phyloP scores from a whole-genome alignment of 805 yeast genomes.

The Candida pseudofarinosa region DNA sequence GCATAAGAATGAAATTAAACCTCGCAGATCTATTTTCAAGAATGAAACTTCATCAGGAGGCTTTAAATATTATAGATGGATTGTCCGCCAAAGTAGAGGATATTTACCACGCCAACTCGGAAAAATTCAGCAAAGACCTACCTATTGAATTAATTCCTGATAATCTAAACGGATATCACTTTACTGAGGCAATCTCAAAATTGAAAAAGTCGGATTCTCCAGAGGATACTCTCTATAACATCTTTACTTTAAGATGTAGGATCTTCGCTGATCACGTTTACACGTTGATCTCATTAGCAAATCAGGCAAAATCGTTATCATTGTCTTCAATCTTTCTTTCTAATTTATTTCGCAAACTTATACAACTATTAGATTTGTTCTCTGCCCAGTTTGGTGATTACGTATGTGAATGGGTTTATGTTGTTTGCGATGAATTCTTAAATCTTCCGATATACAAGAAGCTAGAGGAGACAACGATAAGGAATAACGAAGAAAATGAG shows the following conservation, averaged over 20 bases:
- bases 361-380: slow-evolving; percentile 40
- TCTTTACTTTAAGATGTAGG: slow-evolving; percentile 24
- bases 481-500: slow-evolving; percentile 11
- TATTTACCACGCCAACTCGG: slow-evolving; percentile 1
- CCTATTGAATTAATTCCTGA: slow-evolving; percentile 5
- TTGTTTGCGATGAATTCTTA: slow-evolving; percentile 39
- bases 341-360: slow-evolving; percentile 32
- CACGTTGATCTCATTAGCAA: slow-evolving; percentile 34
- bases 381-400: slow-evolving; percentile 16
- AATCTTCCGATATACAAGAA: slow-evolving; percentile 18
- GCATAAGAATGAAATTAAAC: slow-evolving; percentile 45
- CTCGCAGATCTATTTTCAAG: slow-evolving; percentile 51
- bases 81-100: slow-evolving; percentile 29
- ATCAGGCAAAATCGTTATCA: slow-evolving; percentile 34
- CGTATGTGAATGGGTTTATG: slow-evolving; percentile 37
- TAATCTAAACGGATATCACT: slow-evolving; percentile 7
- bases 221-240: slow-evolving; percentile 8
- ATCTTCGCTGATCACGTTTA: slow-evolving; percentile 35
- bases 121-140: slow-evolving; percentile 3
- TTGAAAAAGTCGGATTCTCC: neutral
- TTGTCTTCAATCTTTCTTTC: slow-evolving; percentile 39
- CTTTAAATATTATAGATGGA: slow-evolving; percentile 49
- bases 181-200: neutral
- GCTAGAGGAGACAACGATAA: slow-evolving; percentile 20
- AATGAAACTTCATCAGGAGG: slow-evolving; percentile 57